These are phyloP conservation scores for Exophiala bonariae DNA, from an alignment of 2,329 filamentous ascomycete genomes.

Conservation along the genomic window DNA sequence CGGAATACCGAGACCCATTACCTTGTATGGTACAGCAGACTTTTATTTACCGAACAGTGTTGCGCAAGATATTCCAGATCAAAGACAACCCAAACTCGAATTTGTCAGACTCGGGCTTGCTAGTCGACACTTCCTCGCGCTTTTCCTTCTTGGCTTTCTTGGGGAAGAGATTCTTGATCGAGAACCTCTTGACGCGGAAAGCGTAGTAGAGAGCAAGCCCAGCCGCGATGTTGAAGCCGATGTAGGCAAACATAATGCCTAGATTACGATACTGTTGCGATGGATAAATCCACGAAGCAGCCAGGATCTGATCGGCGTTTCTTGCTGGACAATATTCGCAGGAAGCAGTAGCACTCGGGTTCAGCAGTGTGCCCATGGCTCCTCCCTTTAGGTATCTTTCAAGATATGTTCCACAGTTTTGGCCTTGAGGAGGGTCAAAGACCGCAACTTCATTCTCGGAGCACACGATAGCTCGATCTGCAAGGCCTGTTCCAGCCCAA, in stretches of 20 bases:
- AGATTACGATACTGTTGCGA: conserved; percentile 67
- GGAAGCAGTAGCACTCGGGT: conserved; percentile 56
- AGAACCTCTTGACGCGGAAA: conserved; percentile 34
- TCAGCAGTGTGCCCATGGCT: conserved; percentile 53
- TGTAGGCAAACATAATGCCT: conserved; percentile 61
- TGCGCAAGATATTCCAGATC: no score
- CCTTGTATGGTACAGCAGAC: no score
- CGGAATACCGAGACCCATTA: no score
- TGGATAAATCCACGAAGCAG: conserved; percentile 53
- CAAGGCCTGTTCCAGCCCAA: conserved; percentile 68
- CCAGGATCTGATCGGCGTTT: conserved; percentile 42
- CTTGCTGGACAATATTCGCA: conserved; percentile 59
- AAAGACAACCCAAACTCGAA: no score
- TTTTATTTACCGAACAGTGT: no score
- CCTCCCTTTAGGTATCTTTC: conserved; percentile 48
- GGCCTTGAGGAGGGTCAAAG: conserved; percentile 47
- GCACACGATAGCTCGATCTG: conserved; percentile 65
- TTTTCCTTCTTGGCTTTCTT: conserved; percentile 38
- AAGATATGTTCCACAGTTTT: conserved; percentile 62
- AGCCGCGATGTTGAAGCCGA: conserved; percentile 59
- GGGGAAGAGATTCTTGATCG: conserved; percentile 18
- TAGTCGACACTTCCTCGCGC: no score
- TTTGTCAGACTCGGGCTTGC: no score
- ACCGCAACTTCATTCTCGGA: conserved; percentile 62
- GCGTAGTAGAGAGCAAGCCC: conserved; percentile 58